These are phyloP conservation scores for Zygoascus bituminiphila DNA, from an alignment of 805 yeast genomes.

Conservation along the genomic window DNA sequence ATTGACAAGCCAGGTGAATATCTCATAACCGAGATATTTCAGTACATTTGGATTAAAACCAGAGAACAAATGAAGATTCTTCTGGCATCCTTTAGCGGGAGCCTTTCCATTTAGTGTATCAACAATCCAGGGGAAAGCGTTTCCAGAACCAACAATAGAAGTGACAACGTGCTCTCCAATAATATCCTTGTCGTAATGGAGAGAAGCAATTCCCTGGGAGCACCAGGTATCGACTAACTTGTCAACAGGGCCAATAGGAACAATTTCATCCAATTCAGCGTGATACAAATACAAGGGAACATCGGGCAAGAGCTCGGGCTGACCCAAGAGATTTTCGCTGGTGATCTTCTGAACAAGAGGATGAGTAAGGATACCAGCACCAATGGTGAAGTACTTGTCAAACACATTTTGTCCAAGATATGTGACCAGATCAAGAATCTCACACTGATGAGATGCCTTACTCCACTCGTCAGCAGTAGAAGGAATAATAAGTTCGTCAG, in stretches of 20 bases:
- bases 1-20: not conserved
- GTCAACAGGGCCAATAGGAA: slow-evolving; percentile 2
- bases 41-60: not conserved
- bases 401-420: slow-evolving; percentile 17
- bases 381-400: slow-evolving; percentile 14
- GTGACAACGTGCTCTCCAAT: slow-evolving; percentile 9
- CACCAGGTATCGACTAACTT: slow-evolving; percentile 1
- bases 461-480: not conserved
- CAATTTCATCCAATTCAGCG: not conserved
- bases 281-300: slow-evolving; percentile 11
- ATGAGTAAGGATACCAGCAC: slow-evolving; percentile 12
- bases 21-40: not conserved
- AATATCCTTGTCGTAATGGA: not conserved
- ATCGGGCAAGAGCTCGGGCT: slow-evolving; percentile 17
- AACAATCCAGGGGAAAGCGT: slow-evolving; percentile 7
- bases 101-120: not conserved
- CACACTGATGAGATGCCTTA: slow-evolving; percentile 14
- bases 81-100: slow-evolving; percentile 1
- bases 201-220: slow-evolving; percentile 14
- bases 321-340: slow-evolving; percentile 18
- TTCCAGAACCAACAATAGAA: slow-evolving; percentile 8
- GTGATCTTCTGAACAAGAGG: slow-evolving; percentile 12
- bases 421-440: slow-evolving; percentile 7
- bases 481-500: not conserved
- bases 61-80: not conserved